Conservation (phyloP, 768 basidiomycete species). For the Suillus hirtellus region DNA sequence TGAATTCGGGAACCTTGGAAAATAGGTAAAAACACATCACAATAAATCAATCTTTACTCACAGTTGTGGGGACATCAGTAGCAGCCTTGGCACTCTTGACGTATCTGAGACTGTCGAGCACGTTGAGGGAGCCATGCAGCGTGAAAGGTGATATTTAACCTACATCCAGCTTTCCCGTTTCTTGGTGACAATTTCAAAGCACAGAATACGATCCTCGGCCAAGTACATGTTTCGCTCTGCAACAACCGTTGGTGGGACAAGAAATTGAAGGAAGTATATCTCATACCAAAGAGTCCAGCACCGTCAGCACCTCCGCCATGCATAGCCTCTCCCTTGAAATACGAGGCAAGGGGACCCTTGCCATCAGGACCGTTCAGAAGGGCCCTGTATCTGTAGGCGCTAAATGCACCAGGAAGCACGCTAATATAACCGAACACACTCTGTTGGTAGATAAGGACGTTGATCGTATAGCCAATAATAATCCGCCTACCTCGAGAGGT, state of each 20-base stretch:
- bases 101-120: constrained; percentile 62
- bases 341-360: constrained; percentile 85
- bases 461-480: constrained; percentile 19
- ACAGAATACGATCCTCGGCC: constrained; percentile 87
- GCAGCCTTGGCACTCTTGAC: constrained; percentile 93
- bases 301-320: constrained; percentile 58
- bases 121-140: constrained; percentile 1
- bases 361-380: constrained; percentile 85
- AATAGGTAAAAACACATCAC: constrained; percentile 5
- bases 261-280: not conserved
- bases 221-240: constrained; percentile 88
- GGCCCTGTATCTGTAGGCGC: constrained; percentile 88
- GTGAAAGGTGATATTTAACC: constrained; percentile 28
- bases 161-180: constrained; percentile 82
- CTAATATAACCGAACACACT: constrained; percentile 87
- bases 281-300: constrained; percentile 66
- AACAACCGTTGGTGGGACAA: constrained; percentile 5
- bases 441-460: constrained; percentile 27
- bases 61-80: constrained; percentile 91
- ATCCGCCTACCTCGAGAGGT: constrained; percentile 69
- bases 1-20: constrained; percentile 80
- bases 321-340: constrained; percentile 93
- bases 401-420: constrained; percentile 90
- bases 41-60: constrained; percentile 27
- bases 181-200: constrained; percentile 93